Conservation (phyloP, 331 rosid genomes). For the Dryas integrifolia region DNA sequence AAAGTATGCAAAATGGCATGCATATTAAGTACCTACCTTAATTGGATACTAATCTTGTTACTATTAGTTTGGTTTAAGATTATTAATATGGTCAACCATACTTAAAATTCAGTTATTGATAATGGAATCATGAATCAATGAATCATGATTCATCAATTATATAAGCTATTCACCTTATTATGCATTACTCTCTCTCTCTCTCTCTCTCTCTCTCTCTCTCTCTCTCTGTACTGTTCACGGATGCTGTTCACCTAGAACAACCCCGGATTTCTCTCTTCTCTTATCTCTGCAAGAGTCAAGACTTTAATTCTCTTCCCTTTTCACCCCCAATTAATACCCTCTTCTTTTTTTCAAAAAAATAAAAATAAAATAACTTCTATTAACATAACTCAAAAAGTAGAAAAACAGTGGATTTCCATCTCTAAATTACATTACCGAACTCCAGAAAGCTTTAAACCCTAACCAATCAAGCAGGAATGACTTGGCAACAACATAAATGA, state of each 20-base stretch:
- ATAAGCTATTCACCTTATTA: too few relatives aligned
- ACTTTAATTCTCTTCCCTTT: not conserved
- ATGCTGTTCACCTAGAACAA: not conserved
- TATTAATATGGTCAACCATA: not conserved
- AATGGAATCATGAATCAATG: too few relatives aligned
- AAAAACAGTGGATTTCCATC: too few relatives aligned
- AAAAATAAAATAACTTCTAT: too few relatives aligned
- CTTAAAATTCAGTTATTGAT: too few relatives aligned
- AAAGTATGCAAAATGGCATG: too few relatives aligned
- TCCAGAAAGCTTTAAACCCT: slow-evolving; percentile 14
- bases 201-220: not conserved
- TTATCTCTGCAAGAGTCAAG: not conserved
- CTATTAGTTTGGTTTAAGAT: not conserved
- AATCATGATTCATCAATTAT: too few relatives aligned
- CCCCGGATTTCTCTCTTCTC: not conserved
- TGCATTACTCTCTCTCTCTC: too few relatives aligned
- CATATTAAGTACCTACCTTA: not conserved
- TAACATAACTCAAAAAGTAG: too few relatives aligned
- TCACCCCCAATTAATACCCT: not conserved
- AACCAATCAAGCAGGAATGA: not conserved
- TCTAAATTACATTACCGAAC: not conserved
- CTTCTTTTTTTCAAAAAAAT: too few relatives aligned
- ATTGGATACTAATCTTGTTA: not conserved
- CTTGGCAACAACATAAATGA: not conserved
- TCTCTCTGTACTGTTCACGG: not conserved